Evolutionary conservation across 495 filamentous ascomycete genomes (phyloP), one percentile per base, ranked within the genome.

Genomic region (Endocarpon pusillum): DNA sequence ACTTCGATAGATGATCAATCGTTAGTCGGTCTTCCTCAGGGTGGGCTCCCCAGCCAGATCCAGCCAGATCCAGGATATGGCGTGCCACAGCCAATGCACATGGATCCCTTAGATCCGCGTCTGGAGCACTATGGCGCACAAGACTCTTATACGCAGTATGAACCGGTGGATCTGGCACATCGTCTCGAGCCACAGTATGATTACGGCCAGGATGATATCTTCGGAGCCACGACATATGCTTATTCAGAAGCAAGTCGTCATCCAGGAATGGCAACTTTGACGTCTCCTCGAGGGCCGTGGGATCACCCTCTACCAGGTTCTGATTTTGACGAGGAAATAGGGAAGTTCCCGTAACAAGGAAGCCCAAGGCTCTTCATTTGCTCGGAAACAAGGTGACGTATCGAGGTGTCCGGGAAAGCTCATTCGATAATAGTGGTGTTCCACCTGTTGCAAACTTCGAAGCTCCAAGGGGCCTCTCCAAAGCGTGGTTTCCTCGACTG

Each of bases 21-120:
- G 39, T 31, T 70, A 22, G 54, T 60, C 17, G 62, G 66, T 6
- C 46, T 76, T 18, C 71, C 71, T 11, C 71, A 71, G 20, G 63
- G 47, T 22, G 44, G 57, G 4, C 64, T 70, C 37, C 53, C 67
- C 26, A 71, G 73, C 21, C 52, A 72, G 29, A 52, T 73, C 23
- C 60, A 62, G 26, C 49, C 53, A 12, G 52, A 49, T 6, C 41
- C 47, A 8, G 34, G 40, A 6, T 39, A 48, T 1, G 27, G 52
- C 19, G 33, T 17, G 32, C 51, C 12, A 34, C 12, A 15, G 12
- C 33, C 22, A 35, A 40, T 24, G 19, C 45, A 21, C 31, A 41
- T 19, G 18, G 40, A 40, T 11, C 57, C 64, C 40, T 40, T 69
- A 22, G 64, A 70, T 29, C 65, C 66, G 19, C 54, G 33, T 3